Base-by-base conservation (phyloP, 345 rosid species). In the Lumnitzera littorea region DNA sequence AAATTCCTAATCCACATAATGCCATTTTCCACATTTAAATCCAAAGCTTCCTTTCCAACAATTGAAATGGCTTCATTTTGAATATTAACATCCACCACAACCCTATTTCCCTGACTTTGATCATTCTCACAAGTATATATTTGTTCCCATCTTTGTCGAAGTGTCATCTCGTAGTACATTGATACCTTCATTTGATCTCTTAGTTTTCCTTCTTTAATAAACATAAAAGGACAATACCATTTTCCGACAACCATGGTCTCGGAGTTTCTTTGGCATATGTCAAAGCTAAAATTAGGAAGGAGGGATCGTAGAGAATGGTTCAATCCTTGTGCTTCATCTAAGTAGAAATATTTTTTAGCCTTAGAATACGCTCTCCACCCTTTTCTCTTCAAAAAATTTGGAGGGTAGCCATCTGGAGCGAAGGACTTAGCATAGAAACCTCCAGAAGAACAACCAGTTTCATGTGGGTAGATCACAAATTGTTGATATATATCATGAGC, bases 211-310 rank as follows among this genome's bases (percentile, higher is more conserved):
- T 88, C 96, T 46, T 60, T 83, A 11, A 85, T 58, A 23, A 83
- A 83, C 70, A 88, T 58, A 70, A 83, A 88, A 16, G 88, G 96
- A n/a, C 79, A 83, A 41, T 82, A 88, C 96, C 90, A 88, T 56
- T 66, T 80, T 14, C 90, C 96, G 6, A 83, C 80, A 6, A 59
- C 57, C 24, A 65, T 57, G 10, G 50, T 29, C 49, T 55, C 11
- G 0, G 77, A 74, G 16, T 60, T 61, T 11, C 51, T 48, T 48
- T 13, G 48, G 2, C 58, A 47, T 3, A 55, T 50, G 14, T 71
- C 58, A 36, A 72, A 68, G 51, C 66, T 52, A 11, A 84, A 76
- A 56, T 60, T 67, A 3, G 88, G 88, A 62, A 83, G 81, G 59
- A 63, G 70, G 1, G 65, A 41, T 2, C 90, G 76, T 52, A 61